Base-by-base conservation (phyloP, 192 early-diverging fungal species). In the Backusella mclennaniae region DNA sequence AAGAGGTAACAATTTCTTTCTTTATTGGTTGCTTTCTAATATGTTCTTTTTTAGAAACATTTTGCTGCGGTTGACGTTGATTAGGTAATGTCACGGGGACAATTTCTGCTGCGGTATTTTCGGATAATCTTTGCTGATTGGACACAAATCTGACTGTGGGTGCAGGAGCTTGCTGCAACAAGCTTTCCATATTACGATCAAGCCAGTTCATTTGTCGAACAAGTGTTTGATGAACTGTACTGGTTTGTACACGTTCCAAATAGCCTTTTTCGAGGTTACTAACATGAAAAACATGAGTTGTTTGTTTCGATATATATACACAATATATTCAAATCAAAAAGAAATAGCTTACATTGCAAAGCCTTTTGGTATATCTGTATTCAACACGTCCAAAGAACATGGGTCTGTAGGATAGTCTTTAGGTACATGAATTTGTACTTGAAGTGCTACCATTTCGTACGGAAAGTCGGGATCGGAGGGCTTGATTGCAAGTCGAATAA, bases 381-480 rank as follows among this genome's bases (percentile, higher is more conserved):
- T 90, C 39, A 83, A 72, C 5, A 90, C 81, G 21, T 71, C 29
- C 26, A 89, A 42, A 12, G 76, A 68, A 53, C 83, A 84, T 12
- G 42, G 71, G 7, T 88, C 91, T 1, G n/a, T 19, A 14, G 82
- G 82, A 52, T 93, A 92, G 29, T 67, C 53, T 6, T 69, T 70
- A 0, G 94, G 93, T 2, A 95, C 80, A 11, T 77, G 70, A 19
- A 95, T 78, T n/a, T 86, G 87, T 38, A 94, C 36, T 44, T 87
- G 78, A 26, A 95, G 78, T n/a, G 81, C 76, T 35, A 86, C 79
- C 49, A 95, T 81, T 59, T 95, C 93, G 70, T 85, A 95, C 15
- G 94, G 93, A 70, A 95, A 95, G 71, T 95, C 94, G 26, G 94
- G 94, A 59, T 95, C 93, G 29, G 80, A 81, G 6, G 88, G 88